These are phyloP conservation scores for Crithidia thermophila DNA, from an alignment of 208 protist species.

Conservation along the genomic window DNA sequence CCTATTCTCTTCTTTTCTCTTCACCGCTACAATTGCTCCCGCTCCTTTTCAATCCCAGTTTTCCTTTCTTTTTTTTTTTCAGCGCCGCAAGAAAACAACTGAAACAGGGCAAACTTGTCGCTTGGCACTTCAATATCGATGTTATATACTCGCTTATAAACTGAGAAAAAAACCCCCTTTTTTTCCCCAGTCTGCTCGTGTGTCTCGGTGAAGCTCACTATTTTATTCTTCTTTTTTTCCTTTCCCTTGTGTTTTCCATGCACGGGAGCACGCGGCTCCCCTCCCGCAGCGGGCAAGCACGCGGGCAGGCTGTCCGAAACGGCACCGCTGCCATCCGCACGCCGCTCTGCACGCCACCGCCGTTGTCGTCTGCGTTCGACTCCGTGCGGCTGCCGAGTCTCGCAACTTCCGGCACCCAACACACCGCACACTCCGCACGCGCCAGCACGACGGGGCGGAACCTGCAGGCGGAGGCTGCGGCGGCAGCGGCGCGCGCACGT, in stretches of 20 bases:
- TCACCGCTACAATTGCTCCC: too few species aligned
- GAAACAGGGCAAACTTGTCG: too few species aligned
- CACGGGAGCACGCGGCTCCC: conserved; percentile 5
- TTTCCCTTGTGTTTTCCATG: background rate
- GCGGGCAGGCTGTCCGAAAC: background rate
- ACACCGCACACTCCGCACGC: background rate
- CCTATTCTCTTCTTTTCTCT: too few species aligned
- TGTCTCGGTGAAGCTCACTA: too few species aligned
- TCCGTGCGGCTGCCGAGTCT: conserved; percentile 2
- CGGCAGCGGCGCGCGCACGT: background rate
- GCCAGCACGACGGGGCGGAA: too few species aligned
- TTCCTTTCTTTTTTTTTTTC: too few species aligned
- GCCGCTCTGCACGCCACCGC: background rate
- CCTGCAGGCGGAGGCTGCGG: conserved; percentile 2
- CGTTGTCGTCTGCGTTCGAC: background rate
- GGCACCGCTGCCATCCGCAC: background rate
- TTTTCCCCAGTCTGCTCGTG: too few species aligned
- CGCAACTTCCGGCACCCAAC: background rate
- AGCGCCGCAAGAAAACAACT: too few species aligned
- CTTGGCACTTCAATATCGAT: too few species aligned
- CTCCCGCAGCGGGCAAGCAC: background rate
- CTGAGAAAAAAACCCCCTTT: too few species aligned
- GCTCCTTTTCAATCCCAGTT: too few species aligned
- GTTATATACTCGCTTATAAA: too few species aligned
- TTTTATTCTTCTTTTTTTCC: conserved; percentile 8